Evolutionary conservation across 2,329 filamentous ascomycete genomes (phyloP), one percentile per base, ranked within the genome.

Genomic region (Colletotrichum graminicola): DNA sequence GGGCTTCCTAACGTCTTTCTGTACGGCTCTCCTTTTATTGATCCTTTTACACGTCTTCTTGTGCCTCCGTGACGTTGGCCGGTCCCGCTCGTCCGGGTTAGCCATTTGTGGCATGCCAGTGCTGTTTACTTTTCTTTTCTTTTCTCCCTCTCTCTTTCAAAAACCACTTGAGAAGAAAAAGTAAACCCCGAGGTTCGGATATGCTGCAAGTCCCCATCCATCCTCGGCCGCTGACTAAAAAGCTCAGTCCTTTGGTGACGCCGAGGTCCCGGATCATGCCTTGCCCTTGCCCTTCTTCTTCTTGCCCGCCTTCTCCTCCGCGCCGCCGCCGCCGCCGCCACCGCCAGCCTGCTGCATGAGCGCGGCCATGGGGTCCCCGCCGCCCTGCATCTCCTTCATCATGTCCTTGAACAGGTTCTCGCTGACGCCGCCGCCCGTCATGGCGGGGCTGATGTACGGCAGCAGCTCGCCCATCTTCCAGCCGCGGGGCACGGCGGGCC

Each of bases 391-490:
- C 84, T 97, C 94, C 78, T 91, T 92, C 95, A 98, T 97, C 87
- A 98, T 97, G 76, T 98, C 95, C 85, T 96, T 94, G 78, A 98
- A 91, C 73, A 98, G 90, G 78, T 98, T 97, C 81, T 99, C 96
- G 73, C 91, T 95, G 14, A 98, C 94, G 45, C 96, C 96, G 14
- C 96, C 96, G 11, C 96, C 96, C 65, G 93, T 96, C 82, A 98
- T 88, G 23, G 94, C 96, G 0, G 95, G 91, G 73, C 93, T 97
- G 78, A 97, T 92, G 74, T 97, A 91, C 29, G 96, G 96, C 75
- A 99, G 79, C 70, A 97, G 90, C 71, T 89, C 90, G 73, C 90
- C 90, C 81, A 98, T 92, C 85, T 97, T 98, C 94, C 94, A 98
- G 47, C 95, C 95, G 64, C 93, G 88, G 23, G 96, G 96, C 63